Conservation (phyloP, 2,329 filamentous ascomycete species). For the Pseudocercospora fuligena region DNA sequence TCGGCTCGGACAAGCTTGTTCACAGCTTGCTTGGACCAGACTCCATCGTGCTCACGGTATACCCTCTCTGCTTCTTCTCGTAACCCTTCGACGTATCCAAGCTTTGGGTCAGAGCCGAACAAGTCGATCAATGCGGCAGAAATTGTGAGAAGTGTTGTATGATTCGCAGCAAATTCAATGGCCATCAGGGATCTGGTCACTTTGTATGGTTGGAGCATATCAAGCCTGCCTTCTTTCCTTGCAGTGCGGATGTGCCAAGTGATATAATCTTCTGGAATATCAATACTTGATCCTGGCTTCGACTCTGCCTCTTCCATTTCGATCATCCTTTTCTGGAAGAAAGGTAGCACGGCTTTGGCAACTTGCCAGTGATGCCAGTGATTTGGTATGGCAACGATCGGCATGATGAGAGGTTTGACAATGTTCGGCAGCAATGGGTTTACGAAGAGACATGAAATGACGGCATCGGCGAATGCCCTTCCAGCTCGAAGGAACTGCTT, state of each 20-base stretch:
- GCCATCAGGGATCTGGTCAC: constrained; percentile 60
- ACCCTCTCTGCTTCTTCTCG: constrained; percentile 37
- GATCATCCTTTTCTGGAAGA: constrained; percentile 57
- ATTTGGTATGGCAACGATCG: constrained; percentile 55
- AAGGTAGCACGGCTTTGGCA: constrained; percentile 50
- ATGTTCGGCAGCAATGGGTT: constrained; percentile 56
- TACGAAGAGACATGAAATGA: constrained; percentile 50
- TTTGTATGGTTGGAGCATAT: constrained; percentile 54
- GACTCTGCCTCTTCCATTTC: constrained; percentile 52
- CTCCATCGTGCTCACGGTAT: constrained; percentile 21
- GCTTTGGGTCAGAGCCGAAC: constrained; percentile 46
- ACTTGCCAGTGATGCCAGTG: constrained; percentile 54
- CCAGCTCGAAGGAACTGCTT: constrained; percentile 54
- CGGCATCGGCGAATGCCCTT: constrained; percentile 56
- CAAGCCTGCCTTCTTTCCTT: constrained; percentile 46
- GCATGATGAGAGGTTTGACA: constrained; percentile 48
- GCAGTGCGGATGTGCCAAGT: constrained; percentile 63
- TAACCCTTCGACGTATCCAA: constrained; percentile 42
- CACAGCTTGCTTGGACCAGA: constrained; percentile 35
- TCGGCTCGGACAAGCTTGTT: constrained; percentile 36
- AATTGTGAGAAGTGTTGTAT: constrained; percentile 61
- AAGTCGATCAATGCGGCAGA: constrained; percentile 56
- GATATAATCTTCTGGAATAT: constrained; percentile 61
- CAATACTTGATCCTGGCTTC: constrained; percentile 50
- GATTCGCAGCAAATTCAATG: constrained; percentile 63